Conservation (phyloP, 2,329 filamentous ascomycete species). For the Pseudogymnoascus sp. region DNA sequence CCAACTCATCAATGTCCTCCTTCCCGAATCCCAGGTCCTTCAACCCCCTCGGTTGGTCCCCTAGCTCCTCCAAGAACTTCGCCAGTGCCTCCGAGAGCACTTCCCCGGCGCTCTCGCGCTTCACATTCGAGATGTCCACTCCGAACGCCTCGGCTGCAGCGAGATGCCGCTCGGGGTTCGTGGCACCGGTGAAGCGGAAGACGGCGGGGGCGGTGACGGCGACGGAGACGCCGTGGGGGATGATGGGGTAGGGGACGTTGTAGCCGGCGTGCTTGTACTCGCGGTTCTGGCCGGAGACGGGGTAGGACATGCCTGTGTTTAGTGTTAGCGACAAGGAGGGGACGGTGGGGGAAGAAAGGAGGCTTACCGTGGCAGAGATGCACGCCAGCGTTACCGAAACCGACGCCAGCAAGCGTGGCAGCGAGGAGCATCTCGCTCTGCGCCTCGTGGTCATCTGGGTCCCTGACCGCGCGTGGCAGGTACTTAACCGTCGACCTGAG, state of each 20-base stretch:
- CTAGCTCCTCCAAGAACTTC: constrained; percentile 73
- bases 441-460: constrained; percentile 87
- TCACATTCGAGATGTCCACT: constrained; percentile 80
- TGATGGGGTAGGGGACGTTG: constrained; percentile 66
- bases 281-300: constrained; percentile 91
- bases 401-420: constrained; percentile 87
- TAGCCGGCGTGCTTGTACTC: constrained; percentile 89
- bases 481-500: constrained; percentile 83
- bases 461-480: constrained; percentile 75
- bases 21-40: constrained; percentile 73
- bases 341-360: no score
- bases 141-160: constrained; percentile 86
- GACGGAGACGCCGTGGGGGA: constrained; percentile 92
- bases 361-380: constrained; percentile 63
- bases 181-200: constrained; percentile 85
- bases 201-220: constrained; percentile 90
- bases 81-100: constrained; percentile 77
- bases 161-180: constrained; percentile 87
- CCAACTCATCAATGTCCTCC: constrained; percentile 71
- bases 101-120: constrained; percentile 82
- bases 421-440: constrained; percentile 95
- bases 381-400: constrained; percentile 95
- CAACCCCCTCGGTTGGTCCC: constrained; percentile 84
- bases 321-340: constrained; percentile 6
- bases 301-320: constrained; percentile 78